Conservation (phyloP, 2,329 filamentous ascomycete genomes). For the Cercospora janseana region DNA sequence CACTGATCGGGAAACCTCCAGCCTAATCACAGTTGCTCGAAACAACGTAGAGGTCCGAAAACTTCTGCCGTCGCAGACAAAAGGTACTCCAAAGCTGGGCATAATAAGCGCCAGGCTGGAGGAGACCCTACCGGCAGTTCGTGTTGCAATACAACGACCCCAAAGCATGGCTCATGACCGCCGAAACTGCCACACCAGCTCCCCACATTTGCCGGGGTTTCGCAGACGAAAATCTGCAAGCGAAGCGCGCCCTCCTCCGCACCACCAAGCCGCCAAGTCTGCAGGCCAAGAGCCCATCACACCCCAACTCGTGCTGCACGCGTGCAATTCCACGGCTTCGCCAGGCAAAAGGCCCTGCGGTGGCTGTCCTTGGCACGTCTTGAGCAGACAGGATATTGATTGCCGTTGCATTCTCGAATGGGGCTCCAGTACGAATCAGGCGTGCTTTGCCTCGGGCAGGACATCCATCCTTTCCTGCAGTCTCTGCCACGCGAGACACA, state of each 20-base stretch:
- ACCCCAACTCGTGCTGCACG: background rate
- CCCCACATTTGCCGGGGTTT: slow-evolving; percentile 2
- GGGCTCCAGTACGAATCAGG: no score
- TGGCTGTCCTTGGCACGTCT: background rate
- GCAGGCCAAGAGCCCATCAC: background rate
- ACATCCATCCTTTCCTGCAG: background rate
- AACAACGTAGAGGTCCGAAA: no score
- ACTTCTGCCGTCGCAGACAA: no score
- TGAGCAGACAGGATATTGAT: background rate
- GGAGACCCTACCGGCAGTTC: no score
- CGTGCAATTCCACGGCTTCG: background rate
- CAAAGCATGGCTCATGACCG: no score
- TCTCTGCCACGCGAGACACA: background rate
- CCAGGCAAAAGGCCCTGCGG: background rate
- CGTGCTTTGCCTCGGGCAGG: background rate
- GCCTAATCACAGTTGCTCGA: no score
- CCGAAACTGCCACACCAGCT: no score
- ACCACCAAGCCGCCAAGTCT: slow-evolving; percentile 1
- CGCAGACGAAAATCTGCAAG: background rate
- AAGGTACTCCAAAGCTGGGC: no score
- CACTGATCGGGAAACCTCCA: no score
- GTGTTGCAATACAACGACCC: no score
- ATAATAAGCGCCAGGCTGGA: no score
- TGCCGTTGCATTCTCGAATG: background rate
- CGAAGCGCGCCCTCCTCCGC: background rate